phyloP scores from a whole-genome alignment of 2,329 filamentous ascomycete genomes.

The Nannizziopsis arthrosporioides region DNA sequence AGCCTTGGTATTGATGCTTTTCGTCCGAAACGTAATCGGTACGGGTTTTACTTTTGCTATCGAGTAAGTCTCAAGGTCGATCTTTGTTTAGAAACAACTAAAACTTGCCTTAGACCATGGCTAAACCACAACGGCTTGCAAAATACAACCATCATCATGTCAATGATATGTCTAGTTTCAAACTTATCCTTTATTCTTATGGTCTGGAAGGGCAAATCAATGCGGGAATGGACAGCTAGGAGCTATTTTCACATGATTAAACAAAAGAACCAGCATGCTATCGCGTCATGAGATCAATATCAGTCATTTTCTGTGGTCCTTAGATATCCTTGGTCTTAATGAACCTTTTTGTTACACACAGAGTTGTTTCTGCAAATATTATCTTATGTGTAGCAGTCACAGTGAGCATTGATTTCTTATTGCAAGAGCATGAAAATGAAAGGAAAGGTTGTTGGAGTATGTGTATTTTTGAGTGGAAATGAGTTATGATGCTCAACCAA shows the following conservation, averaged over 20 bases:
- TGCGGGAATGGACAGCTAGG: slow-evolving; percentile 14
- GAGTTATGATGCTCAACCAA: no score
- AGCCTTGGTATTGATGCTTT: slow-evolving; percentile 25
- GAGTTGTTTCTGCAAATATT: no score
- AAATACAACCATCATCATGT: slow-evolving; percentile 26
- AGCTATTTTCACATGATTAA: slow-evolving; percentile 11
- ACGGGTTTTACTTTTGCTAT: slow-evolving; percentile 25
- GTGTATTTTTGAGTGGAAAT: no score
- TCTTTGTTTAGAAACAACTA: not conserved
- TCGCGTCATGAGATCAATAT: not conserved
- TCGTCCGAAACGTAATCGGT: slow-evolving; percentile 31
- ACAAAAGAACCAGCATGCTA: slow-evolving; percentile 9
- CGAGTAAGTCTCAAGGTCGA: slow-evolving; percentile 15
- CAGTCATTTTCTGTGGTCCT: not conserved
- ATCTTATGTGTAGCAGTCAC: no score
- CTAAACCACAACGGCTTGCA: slow-evolving; percentile 23
- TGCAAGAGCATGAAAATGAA: no score
- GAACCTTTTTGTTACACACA: no score
- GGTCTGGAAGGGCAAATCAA: slow-evolving; percentile 14
- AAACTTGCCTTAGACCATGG: slow-evolving; percentile 21
- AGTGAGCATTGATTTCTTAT: no score
- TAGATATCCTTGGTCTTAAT: not conserved
- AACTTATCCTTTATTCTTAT: slow-evolving; percentile 14
- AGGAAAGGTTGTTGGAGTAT: no score
- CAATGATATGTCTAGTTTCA: slow-evolving; percentile 19